Conservation (phyloP, 441 rosid genomes). For the Pelargonium citronellum region DNA sequence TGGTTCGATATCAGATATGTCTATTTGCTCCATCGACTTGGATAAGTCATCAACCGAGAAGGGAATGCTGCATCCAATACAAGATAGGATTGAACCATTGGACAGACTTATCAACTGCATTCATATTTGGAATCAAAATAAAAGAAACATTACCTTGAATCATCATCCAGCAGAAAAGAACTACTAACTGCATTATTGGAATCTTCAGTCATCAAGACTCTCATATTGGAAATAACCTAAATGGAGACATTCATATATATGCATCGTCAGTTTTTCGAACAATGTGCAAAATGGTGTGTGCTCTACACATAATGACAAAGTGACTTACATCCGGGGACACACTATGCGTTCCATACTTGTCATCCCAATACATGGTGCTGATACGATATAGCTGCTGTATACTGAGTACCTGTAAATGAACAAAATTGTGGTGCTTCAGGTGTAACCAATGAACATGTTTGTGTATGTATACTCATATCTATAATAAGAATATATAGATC, state of each 20-base stretch:
- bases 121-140: too few relatives aligned
- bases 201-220: conserved; percentile 97
- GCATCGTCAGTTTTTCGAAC: neutral
- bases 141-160: conserved; percentile 57
- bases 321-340: conserved; percentile 73
- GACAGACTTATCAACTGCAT: too few relatives aligned
- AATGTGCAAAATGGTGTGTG: too few relatives aligned
- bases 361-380: conserved; percentile 99
- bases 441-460: neutral
- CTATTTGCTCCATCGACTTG: conserved; percentile 90
- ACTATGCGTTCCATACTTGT: conserved; percentile 95
- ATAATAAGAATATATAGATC: neutral
- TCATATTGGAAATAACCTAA: conserved; percentile 89
- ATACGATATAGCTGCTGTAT: conserved; percentile 94
- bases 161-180: conserved; percentile 91
- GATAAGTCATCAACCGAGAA: conserved; percentile 94
- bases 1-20: conserved; percentile 78
- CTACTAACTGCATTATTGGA: conserved; percentile 93
- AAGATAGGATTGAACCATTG: too few relatives aligned
- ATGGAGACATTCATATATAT: neutral
- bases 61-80: conserved; percentile 42
- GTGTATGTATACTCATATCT: conserved; percentile 14
- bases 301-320: too few relatives aligned
- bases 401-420: conserved; percentile 62
- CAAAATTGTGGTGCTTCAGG: too few relatives aligned